These are phyloP conservation scores for Leonotis leonurus DNA, from an alignment of 257 asterid species.

Conservation along the genomic window DNA sequence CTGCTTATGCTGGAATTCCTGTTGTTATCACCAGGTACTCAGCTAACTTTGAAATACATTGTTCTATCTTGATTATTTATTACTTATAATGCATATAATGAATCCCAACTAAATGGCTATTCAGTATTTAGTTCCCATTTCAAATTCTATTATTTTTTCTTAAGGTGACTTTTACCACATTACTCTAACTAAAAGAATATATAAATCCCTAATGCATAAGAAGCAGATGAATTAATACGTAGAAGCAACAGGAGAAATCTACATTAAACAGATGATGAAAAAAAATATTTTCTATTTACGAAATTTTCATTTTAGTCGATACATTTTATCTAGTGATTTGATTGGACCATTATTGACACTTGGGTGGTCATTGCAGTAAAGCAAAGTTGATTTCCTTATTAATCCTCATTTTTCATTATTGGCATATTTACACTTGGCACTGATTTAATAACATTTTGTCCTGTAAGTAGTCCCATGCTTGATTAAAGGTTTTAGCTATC, in stretches of 20 bases:
- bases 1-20: slow-evolving; percentile 79
- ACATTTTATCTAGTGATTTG: not conserved
- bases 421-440: not conserved
- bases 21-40: slow-evolving; percentile 75
- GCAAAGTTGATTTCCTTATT: not conserved
- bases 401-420: not conserved
- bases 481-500: not conserved
- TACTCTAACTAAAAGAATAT: not conserved
- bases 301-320: not conserved
- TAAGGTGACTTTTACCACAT: not conserved
- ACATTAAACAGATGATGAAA: not conserved
- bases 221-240: not conserved
- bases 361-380: not conserved
- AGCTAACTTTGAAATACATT: not conserved
- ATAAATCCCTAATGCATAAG: not conserved
- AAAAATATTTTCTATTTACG: not conserved
- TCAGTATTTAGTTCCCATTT: not conserved
- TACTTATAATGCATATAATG: not conserved
- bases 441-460: not conserved
- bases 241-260: not conserved
- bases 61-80: not conserved
- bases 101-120: not conserved
- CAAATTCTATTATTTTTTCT: not conserved
- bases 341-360: too few relatives aligned
- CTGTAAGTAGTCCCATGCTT: not conserved